These are phyloP conservation scores for Effrenium voratum DNA, from an alignment of 73 alveolate species.

Conservation along the genomic window DNA sequence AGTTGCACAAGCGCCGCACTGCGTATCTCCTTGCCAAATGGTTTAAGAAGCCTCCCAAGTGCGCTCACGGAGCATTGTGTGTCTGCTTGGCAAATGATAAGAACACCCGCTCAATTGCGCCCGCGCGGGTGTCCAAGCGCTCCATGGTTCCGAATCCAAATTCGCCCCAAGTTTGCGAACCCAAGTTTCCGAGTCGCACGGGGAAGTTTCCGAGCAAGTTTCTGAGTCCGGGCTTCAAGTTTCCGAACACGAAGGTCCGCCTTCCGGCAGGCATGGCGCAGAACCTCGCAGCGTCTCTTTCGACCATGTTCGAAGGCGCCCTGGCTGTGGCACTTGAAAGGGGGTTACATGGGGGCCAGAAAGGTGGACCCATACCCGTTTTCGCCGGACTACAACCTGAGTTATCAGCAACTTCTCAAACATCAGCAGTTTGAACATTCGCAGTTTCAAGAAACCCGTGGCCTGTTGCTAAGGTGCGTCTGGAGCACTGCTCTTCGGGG, in stretches of 20 bases:
- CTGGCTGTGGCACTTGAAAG: not conserved
- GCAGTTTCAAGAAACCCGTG: not conserved
- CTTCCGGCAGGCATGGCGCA: conserved; percentile 44
- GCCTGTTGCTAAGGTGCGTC: not conserved
- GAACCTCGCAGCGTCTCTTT: conserved; percentile 47
- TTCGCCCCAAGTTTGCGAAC: too few relatives aligned
- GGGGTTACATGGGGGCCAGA: too few relatives aligned
- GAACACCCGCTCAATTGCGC: too few relatives aligned
- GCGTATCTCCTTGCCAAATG: too few relatives aligned
- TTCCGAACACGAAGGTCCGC: not conserved
- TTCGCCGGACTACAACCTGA: not conserved
- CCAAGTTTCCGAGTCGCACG: too few relatives aligned
- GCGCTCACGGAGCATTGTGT: too few relatives aligned
- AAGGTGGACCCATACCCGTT: not conserved
- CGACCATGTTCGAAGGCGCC: conserved; percentile 33
- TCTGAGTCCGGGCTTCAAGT: not conserved
- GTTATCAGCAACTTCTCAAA: not conserved
- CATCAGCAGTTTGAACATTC: not conserved
- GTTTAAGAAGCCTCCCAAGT: too few relatives aligned
- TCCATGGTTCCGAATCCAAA: too few relatives aligned
- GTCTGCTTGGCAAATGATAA: too few relatives aligned
- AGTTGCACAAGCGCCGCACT: too few relatives aligned
- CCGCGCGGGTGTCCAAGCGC: too few relatives aligned
- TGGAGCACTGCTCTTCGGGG: conserved; percentile 69
- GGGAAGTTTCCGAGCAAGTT: too few relatives aligned